Conservation (phyloP, 2,329 filamentous ascomycete species). For the Fusarium pseudocircinatum region DNA sequence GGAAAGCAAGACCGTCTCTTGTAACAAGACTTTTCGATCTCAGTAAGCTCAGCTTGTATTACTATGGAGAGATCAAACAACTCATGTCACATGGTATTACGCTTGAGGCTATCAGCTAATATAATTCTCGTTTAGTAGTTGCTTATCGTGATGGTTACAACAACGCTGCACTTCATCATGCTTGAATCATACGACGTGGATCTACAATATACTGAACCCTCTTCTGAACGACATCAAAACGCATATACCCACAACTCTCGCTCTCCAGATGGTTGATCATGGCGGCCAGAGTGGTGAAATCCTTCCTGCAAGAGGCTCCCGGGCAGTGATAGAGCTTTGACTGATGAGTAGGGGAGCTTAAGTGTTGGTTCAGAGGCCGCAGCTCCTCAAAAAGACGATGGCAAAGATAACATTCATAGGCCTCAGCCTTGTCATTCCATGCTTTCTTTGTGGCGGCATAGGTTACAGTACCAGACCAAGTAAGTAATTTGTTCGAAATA, state of each 20-base stretch:
- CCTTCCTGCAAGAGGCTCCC: not conserved
- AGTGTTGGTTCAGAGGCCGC: not conserved
- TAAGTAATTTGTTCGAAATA: not conserved
- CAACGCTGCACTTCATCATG: not conserved
- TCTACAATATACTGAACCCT: not conserved
- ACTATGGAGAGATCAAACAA: not conserved
- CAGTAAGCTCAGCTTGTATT: not conserved
- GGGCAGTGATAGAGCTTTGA: not conserved
- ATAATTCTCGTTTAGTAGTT: accelerated
- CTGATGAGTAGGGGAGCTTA: not conserved
- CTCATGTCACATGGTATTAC: not conserved
- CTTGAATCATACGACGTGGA: not conserved
- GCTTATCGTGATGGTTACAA: not conserved
- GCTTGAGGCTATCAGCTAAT: not conserved
- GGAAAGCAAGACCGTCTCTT: not conserved
- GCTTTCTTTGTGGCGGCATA: not conserved
- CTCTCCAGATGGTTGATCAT: not conserved
- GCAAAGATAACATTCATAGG: not conserved
- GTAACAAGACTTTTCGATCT: not conserved
- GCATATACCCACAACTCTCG: not conserved
- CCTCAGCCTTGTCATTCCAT: not conserved
- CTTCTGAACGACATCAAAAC: not conserved
- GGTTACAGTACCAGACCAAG: not conserved
- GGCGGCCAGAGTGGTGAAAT: not conserved
- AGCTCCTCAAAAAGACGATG: not conserved